A percentile compares a stretch with the other conserved stretches of the same genome.
phyloP scores from a whole-genome alignment of 1,139 yeast species.

The Yamadazyma taylorii region DNA sequence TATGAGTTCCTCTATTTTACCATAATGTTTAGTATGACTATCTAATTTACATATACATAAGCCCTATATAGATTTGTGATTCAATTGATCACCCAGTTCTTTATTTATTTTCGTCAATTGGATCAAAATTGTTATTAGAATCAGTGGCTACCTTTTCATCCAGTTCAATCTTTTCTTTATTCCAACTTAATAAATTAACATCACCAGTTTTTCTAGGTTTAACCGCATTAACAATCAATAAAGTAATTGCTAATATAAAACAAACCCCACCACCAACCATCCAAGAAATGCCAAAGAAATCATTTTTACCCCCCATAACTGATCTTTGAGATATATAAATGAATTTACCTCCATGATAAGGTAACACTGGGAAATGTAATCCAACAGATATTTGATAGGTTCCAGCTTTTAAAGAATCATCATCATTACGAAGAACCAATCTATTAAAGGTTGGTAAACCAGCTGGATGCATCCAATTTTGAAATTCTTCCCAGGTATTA shows the following conservation, averaged over 20 bases:
- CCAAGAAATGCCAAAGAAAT: conserved; percentile 86
- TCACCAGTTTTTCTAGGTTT: conserved; percentile 79
- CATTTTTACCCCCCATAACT: conserved; percentile 87
- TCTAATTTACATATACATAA: conserved; percentile 1
- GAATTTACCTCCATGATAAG: conserved; percentile 80
- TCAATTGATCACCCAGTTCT: no score
- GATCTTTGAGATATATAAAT: conserved; percentile 81
- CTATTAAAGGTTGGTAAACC: conserved; percentile 86
- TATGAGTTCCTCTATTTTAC: no score
- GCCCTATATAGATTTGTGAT: no score
- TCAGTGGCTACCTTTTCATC: conserved; percentile 17
- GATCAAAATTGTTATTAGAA: neutral
- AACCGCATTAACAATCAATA: conserved; percentile 60
- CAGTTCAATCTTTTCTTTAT: conserved; percentile 36
- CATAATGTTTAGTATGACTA: no score
- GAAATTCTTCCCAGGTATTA: conserved; percentile 66
- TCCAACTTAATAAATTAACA: conserved; percentile 72
- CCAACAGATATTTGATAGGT: conserved; percentile 72
- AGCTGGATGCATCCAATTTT: conserved; percentile 97
- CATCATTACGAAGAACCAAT: conserved; percentile 77
- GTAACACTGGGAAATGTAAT: conserved; percentile 83
- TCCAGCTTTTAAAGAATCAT: conserved; percentile 60
- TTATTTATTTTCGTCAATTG: neutral
- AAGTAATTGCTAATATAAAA: conserved; percentile 55
- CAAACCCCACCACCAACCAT: conserved; percentile 93